phyloP scores from a whole-genome alignment of 1,139 yeast genomes.

The Magnusiomyces fungicola region DNA sequence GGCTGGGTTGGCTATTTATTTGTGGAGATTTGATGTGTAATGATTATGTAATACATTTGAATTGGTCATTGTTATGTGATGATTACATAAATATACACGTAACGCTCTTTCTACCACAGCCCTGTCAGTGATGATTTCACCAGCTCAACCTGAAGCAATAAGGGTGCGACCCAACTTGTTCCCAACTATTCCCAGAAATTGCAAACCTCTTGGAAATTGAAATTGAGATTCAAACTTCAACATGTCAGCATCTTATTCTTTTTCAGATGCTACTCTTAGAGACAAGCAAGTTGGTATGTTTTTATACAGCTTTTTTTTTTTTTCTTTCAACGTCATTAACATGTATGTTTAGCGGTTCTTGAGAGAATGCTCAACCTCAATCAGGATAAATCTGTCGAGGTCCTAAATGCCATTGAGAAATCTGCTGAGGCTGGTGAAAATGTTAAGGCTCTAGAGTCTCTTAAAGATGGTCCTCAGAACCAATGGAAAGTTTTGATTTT shows the following conservation, averaged over 20 bases:
- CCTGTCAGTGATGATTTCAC: no score
- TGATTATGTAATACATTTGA: no score
- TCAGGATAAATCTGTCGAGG: constrained; percentile 31
- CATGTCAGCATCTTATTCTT: constrained; percentile 7
- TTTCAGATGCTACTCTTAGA: constrained; percentile 29
- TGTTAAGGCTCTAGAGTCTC: constrained; percentile 12
- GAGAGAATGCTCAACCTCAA: constrained; percentile 82
- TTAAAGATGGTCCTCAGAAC: constrained; percentile 42
- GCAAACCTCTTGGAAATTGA: no score
- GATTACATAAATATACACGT: no score
- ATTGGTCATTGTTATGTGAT: no score
- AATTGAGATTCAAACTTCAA: no score
- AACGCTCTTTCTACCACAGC: no score
- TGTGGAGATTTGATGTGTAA: no score
- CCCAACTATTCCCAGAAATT: no score
- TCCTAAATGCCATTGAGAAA: constrained; percentile 32
- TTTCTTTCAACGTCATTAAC: constrained; percentile 12
- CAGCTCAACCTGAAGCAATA: no score
- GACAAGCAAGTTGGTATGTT: constrained; percentile 37
- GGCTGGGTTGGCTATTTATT: no score
- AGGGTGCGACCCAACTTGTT: no score
- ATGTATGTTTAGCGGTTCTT: constrained; percentile 39
- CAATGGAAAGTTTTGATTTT: constrained; percentile 91
- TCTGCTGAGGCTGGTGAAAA: constrained; percentile 15
- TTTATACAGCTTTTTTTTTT: background rate